Conservation (phyloP, 805 yeast genomes). For the Candida nanaspora region DNA sequence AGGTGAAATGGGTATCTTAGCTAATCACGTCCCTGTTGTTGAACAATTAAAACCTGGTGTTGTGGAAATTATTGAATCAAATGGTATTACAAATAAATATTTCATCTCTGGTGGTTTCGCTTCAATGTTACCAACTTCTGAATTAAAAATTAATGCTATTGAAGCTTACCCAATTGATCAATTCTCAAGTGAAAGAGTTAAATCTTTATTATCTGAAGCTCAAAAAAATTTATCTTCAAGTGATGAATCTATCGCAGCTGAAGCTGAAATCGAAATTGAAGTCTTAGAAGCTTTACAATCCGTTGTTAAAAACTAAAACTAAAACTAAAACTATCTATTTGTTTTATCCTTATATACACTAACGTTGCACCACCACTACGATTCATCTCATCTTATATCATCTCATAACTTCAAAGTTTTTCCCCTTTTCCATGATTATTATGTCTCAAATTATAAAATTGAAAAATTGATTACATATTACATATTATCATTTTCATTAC, state of each 20-base stretch:
- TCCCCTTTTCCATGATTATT: too few relatives aligned
- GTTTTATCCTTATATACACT: too few relatives aligned
- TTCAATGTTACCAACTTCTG: constrained; percentile 90
- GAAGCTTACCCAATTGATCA: constrained; percentile 92
- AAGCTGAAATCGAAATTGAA: constrained; percentile 92
- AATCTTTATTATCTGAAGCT: constrained; percentile 81
- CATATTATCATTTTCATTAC: too few relatives aligned
- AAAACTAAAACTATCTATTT: too few relatives aligned
- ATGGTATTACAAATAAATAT: constrained; percentile 66
- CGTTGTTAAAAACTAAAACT: constrained; percentile 43
- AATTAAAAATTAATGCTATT: constrained; percentile 82
- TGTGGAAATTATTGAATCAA: constrained; percentile 79
- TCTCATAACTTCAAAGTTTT: too few relatives aligned
- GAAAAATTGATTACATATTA: too few relatives aligned
- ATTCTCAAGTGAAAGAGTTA: constrained; percentile 74
- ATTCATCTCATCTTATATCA: too few relatives aligned
- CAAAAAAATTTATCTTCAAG: constrained; percentile 81
- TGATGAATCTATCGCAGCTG: constrained; percentile 86
- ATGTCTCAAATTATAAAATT: too few relatives aligned
- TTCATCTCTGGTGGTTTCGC: constrained; percentile 97
- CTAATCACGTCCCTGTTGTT: constrained; percentile 95
- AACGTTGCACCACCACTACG: too few relatives aligned
- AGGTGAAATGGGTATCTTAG: constrained; percentile 95
- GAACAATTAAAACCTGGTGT: constrained; percentile 97
- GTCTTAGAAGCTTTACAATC: constrained; percentile 90